Evolutionary conservation across 2,329 filamentous ascomycete species (phyloP).

Genomic region (Didymella sp.): DNA sequence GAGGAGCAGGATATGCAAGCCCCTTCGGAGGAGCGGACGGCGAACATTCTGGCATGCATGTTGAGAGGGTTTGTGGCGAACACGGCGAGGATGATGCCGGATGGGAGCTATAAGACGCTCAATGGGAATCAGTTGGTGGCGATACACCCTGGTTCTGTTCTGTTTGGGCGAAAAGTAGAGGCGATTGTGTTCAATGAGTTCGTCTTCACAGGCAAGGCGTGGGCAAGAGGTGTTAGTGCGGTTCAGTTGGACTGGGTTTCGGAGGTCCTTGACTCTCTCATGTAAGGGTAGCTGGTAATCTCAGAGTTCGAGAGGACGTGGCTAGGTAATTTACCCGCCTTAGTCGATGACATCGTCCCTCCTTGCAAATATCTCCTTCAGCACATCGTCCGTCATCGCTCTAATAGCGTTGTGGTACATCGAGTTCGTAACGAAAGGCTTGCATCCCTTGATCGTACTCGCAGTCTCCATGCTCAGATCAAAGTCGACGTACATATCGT

Average conservation of each 20-base stretch:
- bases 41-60: slow-evolving; percentile 64
- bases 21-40: slow-evolving; percentile 53
- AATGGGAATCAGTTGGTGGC: slow-evolving; percentile 67
- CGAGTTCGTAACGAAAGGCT: slow-evolving; percentile 83
- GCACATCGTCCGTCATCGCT: slow-evolving; percentile 74
- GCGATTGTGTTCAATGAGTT: slow-evolving; percentile 71
- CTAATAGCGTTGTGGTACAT: slow-evolving; percentile 88
- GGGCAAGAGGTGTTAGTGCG: slow-evolving; percentile 67
- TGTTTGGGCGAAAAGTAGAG: slow-evolving; percentile 64
- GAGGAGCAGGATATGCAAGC: slow-evolving; percentile 19
- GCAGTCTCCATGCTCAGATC: slow-evolving; percentile 77
- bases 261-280: slow-evolving; percentile 53
- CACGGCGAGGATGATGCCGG: slow-evolving; percentile 65
- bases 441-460: slow-evolving; percentile 73
- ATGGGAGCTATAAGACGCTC: slow-evolving; percentile 67
- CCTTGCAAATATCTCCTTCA: slow-evolving; percentile 77
- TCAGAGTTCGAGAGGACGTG: no score
- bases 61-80: slow-evolving; percentile 66
- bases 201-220: slow-evolving; percentile 69
- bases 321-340: no score
- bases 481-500: slow-evolving; percentile 93
- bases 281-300: slow-evolving; percentile 29
- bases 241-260: slow-evolving; percentile 69
- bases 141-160: slow-evolving; percentile 67
- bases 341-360: slow-evolving; percentile 72